These are phyloP conservation scores for Monilinia polystroma DNA, from an alignment of 2,329 filamentous ascomycete species.

Conservation along the genomic window DNA sequence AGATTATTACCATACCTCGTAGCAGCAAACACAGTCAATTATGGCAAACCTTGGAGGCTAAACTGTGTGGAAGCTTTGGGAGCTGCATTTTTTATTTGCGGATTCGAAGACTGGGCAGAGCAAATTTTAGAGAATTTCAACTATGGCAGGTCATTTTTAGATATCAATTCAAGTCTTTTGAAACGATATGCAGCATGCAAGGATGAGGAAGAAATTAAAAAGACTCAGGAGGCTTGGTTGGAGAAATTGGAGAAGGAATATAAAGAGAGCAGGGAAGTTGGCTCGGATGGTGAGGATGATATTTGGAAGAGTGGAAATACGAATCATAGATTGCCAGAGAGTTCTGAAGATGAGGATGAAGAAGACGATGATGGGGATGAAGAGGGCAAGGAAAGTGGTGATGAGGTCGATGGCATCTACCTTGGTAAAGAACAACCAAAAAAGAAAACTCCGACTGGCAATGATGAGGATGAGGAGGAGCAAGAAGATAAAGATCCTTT, in stretches of 20 bases:
- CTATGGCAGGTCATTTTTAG: conserved; percentile 83
- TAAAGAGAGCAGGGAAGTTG: conserved; percentile 68
- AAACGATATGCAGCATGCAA: conserved; percentile 82
- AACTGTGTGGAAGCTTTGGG: conserved; percentile 96
- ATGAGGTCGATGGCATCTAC: conserved; percentile 58
- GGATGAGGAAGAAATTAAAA: conserved; percentile 79
- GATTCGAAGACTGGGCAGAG: conserved; percentile 86
- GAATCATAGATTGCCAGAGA: conserved; percentile 60
- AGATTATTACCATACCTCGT: conserved; percentile 90
- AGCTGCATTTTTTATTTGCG: conserved; percentile 90
- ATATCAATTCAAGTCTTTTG: conserved; percentile 82
- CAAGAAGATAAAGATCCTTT: conserved; percentile 74
- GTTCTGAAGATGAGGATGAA: conserved; percentile 53
- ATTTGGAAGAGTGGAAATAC: conserved; percentile 90
- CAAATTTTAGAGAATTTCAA: conserved; percentile 80
- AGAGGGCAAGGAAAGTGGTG: conserved; percentile 48
- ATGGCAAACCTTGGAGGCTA: conserved; percentile 89
- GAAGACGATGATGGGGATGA: conserved; percentile 46
- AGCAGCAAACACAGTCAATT: conserved; percentile 95
- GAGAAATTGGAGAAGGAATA: conserved; percentile 88
- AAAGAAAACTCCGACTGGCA: conserved; percentile 42
- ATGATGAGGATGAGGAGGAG: conserved; percentile 47
- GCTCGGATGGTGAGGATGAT: conserved; percentile 62
- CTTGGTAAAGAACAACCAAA: conserved; percentile 55
- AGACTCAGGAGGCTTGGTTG: conserved; percentile 83